These are phyloP conservation scores for Penstemon barbatus DNA, from an alignment of 257 asterid species.

Conservation along the genomic window DNA sequence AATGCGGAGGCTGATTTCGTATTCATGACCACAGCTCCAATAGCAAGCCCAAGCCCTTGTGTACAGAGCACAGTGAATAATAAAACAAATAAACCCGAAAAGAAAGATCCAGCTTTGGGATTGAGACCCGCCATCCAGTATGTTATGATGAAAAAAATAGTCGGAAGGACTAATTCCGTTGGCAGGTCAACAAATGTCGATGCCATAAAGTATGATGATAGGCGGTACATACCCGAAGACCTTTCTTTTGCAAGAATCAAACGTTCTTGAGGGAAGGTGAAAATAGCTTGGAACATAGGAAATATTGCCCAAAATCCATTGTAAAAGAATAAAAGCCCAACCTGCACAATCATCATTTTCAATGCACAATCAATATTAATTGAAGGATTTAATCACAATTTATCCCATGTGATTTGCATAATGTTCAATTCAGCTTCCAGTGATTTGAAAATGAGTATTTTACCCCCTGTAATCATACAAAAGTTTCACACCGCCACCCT, in stretches of 20 bases:
- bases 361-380: no score
- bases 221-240: slow-evolving; percentile 53
- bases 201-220: slow-evolving; percentile 58
- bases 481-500: no score
- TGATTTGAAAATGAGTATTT: no score
- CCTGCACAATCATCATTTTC: slow-evolving; percentile 14
- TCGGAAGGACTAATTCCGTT: slow-evolving; percentile 17
- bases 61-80: slow-evolving; percentile 38
- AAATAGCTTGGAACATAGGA: slow-evolving; percentile 52
- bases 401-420: no score
- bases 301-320: slow-evolving; percentile 52
- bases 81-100: slow-evolving; percentile 26
- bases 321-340: slow-evolving; percentile 43
- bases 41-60: slow-evolving; percentile 58
- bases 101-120: no score
- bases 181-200: slow-evolving; percentile 51
- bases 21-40: slow-evolving; percentile 52
- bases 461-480: no score
- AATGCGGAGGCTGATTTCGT: slow-evolving; percentile 39
- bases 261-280: slow-evolving; percentile 49
- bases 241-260: slow-evolving; percentile 56
- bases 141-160: no score
- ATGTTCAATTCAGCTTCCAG: no score
- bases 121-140: no score
- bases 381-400: no score